Base-by-base conservation (phyloP, 139 green algal genomes). In the Desmodesmus armatus region DNA sequence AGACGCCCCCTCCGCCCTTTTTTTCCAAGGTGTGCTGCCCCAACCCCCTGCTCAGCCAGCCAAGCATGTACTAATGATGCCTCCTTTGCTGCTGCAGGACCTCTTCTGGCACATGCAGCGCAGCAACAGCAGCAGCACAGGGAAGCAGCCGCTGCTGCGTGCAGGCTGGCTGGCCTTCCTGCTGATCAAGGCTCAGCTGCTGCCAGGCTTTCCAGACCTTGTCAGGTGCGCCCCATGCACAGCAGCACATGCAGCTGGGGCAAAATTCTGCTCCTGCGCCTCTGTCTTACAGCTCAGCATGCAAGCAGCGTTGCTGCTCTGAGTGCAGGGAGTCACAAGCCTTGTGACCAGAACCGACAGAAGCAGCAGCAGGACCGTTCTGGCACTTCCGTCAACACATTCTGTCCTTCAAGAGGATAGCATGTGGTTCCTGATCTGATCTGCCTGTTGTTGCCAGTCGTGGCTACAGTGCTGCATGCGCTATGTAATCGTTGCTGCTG, bases 181-280 rank as follows among this genome's bases (percentile, higher is more conserved):
- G 31, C 23, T 89, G 0, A 72, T 93, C 41, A 88, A 88, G 41
- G 66, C 76, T 0, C 88, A 91, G 74, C 83, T 93, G 40, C 79
- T 93, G 39, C 85, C 82, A 0, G 43, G 74, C 27, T 93, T 91
- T 47, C 90, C 90, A 9, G 90, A 93, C 74, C 78, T 93, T 5
- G 87, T 93, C 58, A 93, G 85, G 90, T 91, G 43, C 4, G 83
- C 17, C 25, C 35, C 47, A 7, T 23, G 67, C 67, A 51, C 25
- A 33, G 67, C 7, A 33, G 37, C 67, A 75, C 35, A 35, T 41
- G 62, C 62, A 71, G 29, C 62, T 25, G 29, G 5, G 27, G 62
- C 62, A 71, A 5, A 3, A 35, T 15, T n/a, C n/a, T n/a, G n/a
- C n/a, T n/a, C n/a, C n/a, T n/a, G n/a, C n/a, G n/a, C n/a, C n/a